phyloP scores from a whole-genome alignment of 345 rosid genomes.

The Pugionium cornutum region DNA sequence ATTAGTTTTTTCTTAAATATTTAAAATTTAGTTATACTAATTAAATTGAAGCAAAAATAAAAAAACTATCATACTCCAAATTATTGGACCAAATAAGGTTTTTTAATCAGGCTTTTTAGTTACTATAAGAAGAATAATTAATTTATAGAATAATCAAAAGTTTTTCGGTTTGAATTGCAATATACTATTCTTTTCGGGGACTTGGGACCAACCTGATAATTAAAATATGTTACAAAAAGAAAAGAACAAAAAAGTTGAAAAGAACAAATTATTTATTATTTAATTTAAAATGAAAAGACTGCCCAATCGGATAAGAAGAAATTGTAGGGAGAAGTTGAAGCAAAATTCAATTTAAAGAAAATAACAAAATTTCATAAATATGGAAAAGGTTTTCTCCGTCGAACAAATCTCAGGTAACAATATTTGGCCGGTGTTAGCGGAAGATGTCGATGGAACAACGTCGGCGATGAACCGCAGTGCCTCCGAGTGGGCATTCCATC shows the following conservation, averaged over 20 bases:
- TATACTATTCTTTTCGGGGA: constrained; percentile 8
- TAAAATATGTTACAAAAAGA: not conserved
- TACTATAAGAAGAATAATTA: not conserved
- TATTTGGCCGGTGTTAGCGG: constrained; percentile 43
- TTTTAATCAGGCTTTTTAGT: not conserved
- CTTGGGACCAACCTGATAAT: not conserved
- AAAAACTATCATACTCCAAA: no score
- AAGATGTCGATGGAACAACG: constrained; percentile 11
- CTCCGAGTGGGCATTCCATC: constrained; percentile 83
- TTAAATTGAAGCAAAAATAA: no score
- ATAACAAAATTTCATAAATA: constrained; percentile 14
- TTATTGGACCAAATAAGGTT: no score
- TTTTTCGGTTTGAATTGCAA: not conserved
- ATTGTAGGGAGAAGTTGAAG: constrained; percentile 14
- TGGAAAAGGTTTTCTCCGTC: constrained; percentile 58
- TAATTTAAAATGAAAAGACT: constrained; percentile 5
- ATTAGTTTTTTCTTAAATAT: no score
- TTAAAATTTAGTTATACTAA: no score
- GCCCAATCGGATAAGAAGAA: constrained; percentile 40
- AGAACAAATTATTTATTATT: not conserved
- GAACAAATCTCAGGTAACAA: constrained; percentile 67
- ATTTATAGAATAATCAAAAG: not conserved
- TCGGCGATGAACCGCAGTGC: constrained; percentile 56
- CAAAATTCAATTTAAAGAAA: not conserved
- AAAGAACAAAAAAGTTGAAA: not conserved